phyloP scores from a whole-genome alignment of 1,139 yeast genomes.

The Yamadazyma oceani region DNA sequence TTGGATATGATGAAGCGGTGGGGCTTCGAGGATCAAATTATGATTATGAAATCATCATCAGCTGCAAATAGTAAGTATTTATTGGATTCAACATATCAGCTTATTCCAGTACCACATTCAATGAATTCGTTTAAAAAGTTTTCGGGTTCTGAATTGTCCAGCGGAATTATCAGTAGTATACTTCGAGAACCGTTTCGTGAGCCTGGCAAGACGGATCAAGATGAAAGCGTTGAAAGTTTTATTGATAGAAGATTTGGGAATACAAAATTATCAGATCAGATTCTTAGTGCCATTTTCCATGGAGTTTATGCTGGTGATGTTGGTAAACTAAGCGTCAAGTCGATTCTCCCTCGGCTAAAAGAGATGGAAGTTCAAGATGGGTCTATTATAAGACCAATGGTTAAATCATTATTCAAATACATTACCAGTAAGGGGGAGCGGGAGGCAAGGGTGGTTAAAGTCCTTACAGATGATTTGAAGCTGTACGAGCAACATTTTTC shows the following conservation, averaged over 20 bases:
- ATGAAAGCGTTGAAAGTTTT: conserved; percentile 73
- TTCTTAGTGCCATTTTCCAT: conserved; percentile 79
- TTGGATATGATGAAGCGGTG: conserved; percentile 55
- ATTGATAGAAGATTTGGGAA: conserved; percentile 68
- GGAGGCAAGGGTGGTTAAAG: not conserved
- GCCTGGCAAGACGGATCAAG: conserved; percentile 28
- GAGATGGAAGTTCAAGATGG: conserved; percentile 61
- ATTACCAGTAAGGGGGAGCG: conserved; percentile 10
- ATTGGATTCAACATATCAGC: conserved; percentile 33
- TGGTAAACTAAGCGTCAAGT: conserved; percentile 59
- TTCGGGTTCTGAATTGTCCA: conserved; percentile 38
- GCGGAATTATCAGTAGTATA: conserved; percentile 17
- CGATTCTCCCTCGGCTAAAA: conserved; percentile 54
- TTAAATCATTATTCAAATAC: conserved; percentile 15
- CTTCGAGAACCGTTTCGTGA: conserved; percentile 45
- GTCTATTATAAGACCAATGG: conserved; percentile 47
- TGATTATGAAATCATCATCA: conserved; percentile 49
- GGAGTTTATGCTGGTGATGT: conserved; percentile 93
- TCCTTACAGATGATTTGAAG: conserved; percentile 19
- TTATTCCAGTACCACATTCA: conserved; percentile 58
- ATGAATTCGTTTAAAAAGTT: conserved; percentile 39
- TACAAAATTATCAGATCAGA: conserved; percentile 53
- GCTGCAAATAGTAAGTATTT: conserved; percentile 64
- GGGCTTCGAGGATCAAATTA: conserved; percentile 41
- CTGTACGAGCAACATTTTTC: conserved; percentile 35